Evolutionary conservation across 352 stramenopile genomes (phyloP), one percentile per base, ranked within the genome.

Genomic region (Pythium oligandrum): DNA sequence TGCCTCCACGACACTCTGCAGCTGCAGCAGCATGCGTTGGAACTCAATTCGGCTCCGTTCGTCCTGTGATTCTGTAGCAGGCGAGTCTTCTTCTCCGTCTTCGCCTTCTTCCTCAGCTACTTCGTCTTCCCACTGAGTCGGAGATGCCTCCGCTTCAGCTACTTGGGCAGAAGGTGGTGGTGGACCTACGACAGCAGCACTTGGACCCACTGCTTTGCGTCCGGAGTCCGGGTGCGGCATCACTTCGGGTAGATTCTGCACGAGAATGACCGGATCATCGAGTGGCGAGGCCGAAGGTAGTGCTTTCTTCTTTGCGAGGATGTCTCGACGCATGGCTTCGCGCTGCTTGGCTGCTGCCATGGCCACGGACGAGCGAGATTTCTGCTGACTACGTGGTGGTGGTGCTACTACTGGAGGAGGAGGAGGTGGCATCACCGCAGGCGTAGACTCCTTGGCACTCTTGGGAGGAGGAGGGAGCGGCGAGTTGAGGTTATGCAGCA

Each of bases 21-120:
- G 57, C 48, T 89, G 80, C 6, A 90, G 59, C 7, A 90, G 63
- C 80, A 90, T 90, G 12, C 78, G 78, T 55, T 88, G 72, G 36
- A 86, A 89, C 57, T 90, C 80, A 12, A 90, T 56, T 44, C 80
- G 85, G 3, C 59, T 63, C 38, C 64, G 64, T 3, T 47, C 58
- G 1, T 8, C 58, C 40, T 52, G 11, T 9, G 66, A 63, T 31
- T 53, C 3, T 33, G 54, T 12, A 4, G 34, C 59, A 4, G 66
- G 48, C 0, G 61, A 48, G 8, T 59, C 51, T 5, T 65, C 40
- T 35, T 73, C 58, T 0, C 65, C 51, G 10, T 61, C 55, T 6
- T 59, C 57, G 17, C 44, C 38, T n/a, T 48, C 54, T 8, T 34
- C 40, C 3, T 59, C 48, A 17, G 62, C 65, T 40, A 30, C 38